A percentile compares a stretch with the other conserved stretches of the same genome.
phyloP scores from a whole-genome alignment of 306 rosid species.

The Quercus alba region DNA sequence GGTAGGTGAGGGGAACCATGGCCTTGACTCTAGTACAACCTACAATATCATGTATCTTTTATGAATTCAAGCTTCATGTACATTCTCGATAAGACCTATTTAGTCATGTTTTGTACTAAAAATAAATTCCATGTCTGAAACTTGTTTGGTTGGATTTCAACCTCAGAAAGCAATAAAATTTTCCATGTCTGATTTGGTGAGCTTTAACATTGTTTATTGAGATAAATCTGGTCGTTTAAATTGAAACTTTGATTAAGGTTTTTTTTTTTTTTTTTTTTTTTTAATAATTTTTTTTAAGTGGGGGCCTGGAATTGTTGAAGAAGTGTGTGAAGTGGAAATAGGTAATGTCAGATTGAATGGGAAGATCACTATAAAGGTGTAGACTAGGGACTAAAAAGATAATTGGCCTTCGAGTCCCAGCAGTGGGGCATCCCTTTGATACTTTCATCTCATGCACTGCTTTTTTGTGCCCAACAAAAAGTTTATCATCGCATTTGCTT shows the following conservation, averaged over 20 bases:
- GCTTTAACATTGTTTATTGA: too few relatives aligned
- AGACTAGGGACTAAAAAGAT: not conserved
- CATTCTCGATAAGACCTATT: not conserved
- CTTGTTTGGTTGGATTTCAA: not conserved
- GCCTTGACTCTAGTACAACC: conserved; percentile 12
- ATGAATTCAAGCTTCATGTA: not conserved
- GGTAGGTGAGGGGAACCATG: not conserved
- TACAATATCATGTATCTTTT: not conserved
- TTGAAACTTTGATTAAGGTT: too few relatives aligned
- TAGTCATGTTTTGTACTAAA: not conserved
- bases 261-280: not conserved
- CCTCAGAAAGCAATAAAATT: not conserved
- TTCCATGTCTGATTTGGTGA: not conserved
- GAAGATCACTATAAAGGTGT: conserved; percentile 9
- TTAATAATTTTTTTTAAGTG: not conserved
- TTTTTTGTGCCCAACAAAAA: too few relatives aligned
- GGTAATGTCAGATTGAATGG: conserved; percentile 28
- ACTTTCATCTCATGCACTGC: not conserved
- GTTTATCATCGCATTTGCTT: not conserved
- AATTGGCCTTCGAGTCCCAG: conserved; percentile 21
- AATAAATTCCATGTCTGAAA: not conserved
- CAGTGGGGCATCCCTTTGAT: conserved; percentile 8
- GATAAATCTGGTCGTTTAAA: not conserved
- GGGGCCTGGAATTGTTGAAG: conserved; percentile 13
- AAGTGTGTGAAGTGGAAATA: conserved; percentile 16